These are phyloP conservation scores for Spiromastix sp. DNA, from an alignment of 2,329 filamentous ascomycete species.

Conservation along the genomic window DNA sequence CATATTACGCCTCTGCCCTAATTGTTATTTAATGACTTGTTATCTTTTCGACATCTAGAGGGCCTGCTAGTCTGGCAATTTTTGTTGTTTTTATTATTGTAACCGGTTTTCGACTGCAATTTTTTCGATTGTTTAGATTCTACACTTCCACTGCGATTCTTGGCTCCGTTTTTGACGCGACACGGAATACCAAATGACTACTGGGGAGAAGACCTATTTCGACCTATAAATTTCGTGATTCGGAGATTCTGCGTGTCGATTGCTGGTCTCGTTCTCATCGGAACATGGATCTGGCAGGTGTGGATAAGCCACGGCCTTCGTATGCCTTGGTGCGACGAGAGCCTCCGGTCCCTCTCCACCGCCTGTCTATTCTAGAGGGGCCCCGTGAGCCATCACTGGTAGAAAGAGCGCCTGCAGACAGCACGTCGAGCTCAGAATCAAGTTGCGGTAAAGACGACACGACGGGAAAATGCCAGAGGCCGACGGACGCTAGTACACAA, in stretches of 20 bases:
- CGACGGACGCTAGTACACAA: slow-evolving; percentile 43
- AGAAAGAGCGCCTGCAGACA: slow-evolving; percentile 16
- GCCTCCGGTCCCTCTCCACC: no score
- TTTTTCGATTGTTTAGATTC: neutral
- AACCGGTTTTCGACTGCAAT: neutral
- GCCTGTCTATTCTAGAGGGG: slow-evolving; percentile 15
- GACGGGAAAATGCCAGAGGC: slow-evolving; percentile 46
- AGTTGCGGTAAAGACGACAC: slow-evolving; percentile 17
- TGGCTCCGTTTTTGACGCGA: no score
- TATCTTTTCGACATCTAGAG: no score
- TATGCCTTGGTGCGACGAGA: no score
- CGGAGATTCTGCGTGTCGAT: no score
- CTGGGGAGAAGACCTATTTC: no score
- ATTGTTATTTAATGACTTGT: neutral
- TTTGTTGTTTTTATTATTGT: neutral
- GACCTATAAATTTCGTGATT: no score
- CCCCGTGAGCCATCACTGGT: slow-evolving; percentile 22
- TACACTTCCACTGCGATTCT: neutral
- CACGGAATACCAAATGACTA: no score
- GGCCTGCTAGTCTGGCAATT: neutral
- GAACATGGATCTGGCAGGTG: no score
- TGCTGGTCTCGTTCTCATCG: no score
- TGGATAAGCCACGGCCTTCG: no score
- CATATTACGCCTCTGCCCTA: neutral
- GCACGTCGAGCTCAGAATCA: slow-evolving; percentile 10